Evolutionary conservation across 768 basidiomycete species (phyloP).

Genomic region (Phallus indusiatus): DNA sequence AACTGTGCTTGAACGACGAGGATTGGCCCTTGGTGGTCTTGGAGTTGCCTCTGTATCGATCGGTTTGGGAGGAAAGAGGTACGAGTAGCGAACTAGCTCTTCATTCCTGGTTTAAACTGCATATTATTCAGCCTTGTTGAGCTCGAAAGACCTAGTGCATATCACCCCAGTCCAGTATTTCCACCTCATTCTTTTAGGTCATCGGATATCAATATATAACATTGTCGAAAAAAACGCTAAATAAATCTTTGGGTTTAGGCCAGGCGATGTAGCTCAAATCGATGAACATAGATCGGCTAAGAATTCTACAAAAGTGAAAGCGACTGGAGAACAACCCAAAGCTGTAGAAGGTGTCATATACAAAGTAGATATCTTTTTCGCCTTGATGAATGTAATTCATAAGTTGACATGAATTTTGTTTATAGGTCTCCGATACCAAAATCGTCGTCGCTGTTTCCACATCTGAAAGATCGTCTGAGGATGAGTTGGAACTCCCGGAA

Average conservation of each 20-base stretch:
- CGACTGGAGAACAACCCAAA: slow-evolving; percentile 21
- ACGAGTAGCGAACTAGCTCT: slow-evolving; percentile 1
- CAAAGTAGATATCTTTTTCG: slow-evolving; percentile 36
- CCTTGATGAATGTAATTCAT: neutral
- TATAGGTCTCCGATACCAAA: slow-evolving; percentile 67
- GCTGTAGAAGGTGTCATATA: slow-evolving; percentile 78
- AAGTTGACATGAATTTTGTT: neutral
- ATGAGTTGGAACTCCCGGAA: slow-evolving; percentile 75
- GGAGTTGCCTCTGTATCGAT: slow-evolving; percentile 64
- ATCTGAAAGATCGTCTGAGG: slow-evolving; percentile 41
- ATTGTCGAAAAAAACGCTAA: neutral
- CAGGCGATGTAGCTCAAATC: slow-evolving; percentile 83
- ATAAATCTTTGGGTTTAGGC: slow-evolving; percentile 30
- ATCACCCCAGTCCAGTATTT: slow-evolving; percentile 59
- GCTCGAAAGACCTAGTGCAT: slow-evolving; percentile 73
- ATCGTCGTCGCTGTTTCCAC: slow-evolving; percentile 74
- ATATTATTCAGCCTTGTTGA: slow-evolving; percentile 64
- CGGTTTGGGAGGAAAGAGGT: slow-evolving; percentile 93
- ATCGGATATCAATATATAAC: slow-evolving; percentile 3
- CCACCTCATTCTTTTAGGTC: slow-evolving; percentile 84
- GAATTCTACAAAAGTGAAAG: slow-evolving; percentile 37
- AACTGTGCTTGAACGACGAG: slow-evolving; percentile 80
- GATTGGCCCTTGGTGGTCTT: slow-evolving; percentile 68
- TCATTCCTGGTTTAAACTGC: neutral
- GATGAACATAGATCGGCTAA: slow-evolving; percentile 53